Percentiles rank a stretch among this genome's conserved stretches.
Conservation (phyloP, 2,329 filamentous ascomycete species). For the Dichotomopilus funicola region DNA sequence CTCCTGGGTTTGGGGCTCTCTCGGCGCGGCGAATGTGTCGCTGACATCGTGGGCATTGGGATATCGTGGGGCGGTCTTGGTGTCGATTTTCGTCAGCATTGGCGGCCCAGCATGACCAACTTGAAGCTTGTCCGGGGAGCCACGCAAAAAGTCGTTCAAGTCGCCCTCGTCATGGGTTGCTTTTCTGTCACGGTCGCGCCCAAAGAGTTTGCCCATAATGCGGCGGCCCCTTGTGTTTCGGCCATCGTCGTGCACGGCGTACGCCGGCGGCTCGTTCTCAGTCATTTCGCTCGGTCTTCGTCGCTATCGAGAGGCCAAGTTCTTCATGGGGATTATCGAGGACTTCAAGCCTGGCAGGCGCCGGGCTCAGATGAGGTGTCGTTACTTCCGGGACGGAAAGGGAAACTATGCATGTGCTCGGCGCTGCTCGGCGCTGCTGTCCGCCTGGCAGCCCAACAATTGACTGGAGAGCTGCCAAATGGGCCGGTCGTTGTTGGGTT, state of each 20-base stretch:
- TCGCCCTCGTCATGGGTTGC: slow-evolving; percentile 36
- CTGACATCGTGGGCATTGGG: slow-evolving; percentile 45
- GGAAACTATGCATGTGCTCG: slow-evolving; percentile 23
- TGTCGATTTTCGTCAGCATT: slow-evolving; percentile 47
- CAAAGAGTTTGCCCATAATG: slow-evolving; percentile 59
- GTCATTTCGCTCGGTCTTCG: slow-evolving; percentile 28
- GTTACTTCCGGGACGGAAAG: slow-evolving; percentile 10
- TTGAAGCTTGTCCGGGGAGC: slow-evolving; percentile 48
- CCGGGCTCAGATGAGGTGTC: neutral
- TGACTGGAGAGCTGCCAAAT: slow-evolving; percentile 18
- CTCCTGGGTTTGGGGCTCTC: slow-evolving; percentile 32
- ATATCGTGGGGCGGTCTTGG: slow-evolving; percentile 47
- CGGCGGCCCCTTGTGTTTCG: slow-evolving; percentile 45
- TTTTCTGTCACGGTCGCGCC: slow-evolving; percentile 32
- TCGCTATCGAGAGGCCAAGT: slow-evolving; percentile 4
- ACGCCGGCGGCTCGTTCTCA: slow-evolving; percentile 39
- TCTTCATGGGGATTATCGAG: slow-evolving; percentile 17
- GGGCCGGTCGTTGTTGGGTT: slow-evolving; percentile 12
- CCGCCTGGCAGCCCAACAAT: slow-evolving; percentile 18
- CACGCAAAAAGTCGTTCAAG: slow-evolving; percentile 54
- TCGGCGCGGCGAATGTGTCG: slow-evolving; percentile 26
- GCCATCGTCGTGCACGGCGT: slow-evolving; percentile 34
- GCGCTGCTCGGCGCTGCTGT: neutral
- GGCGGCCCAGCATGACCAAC: slow-evolving; percentile 48
- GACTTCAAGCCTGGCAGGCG: slow-evolving; percentile 3